Evolutionary conservation across 352 stramenopile species (phyloP).

Genomic region (Phytophthora hibernalis): DNA sequence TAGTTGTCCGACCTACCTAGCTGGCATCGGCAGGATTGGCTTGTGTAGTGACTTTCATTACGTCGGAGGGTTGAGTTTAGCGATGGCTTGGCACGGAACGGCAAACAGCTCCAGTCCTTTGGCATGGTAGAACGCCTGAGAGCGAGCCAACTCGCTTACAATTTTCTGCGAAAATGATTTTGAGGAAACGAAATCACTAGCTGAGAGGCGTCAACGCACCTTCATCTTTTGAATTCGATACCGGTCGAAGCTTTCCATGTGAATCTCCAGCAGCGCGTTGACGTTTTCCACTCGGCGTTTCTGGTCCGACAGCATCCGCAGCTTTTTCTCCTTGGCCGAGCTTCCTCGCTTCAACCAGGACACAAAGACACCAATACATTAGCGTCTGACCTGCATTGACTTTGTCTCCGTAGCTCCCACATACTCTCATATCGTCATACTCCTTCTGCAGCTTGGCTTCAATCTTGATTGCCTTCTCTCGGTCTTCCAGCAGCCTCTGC

Average conservation of each 20-base stretch:
- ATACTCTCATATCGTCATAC: constrained; percentile 70
- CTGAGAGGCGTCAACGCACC: constrained; percentile 32
- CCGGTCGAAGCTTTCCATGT: constrained; percentile 78
- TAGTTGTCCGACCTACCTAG: background rate
- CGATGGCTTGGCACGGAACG: constrained; percentile 53
- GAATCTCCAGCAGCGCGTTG: constrained; percentile 72
- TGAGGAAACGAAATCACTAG: background rate
- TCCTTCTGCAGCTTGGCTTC: constrained; percentile 80
- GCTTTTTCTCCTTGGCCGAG: constrained; percentile 74
- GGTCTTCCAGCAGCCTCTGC: constrained; percentile 80
- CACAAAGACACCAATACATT: background rate
- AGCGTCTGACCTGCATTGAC: background rate
- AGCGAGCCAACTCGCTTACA: constrained; percentile 72
- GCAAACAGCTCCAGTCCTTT: constrained; percentile 80
- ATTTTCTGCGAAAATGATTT: constrained; percentile 62
- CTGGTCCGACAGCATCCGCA: constrained; percentile 84
- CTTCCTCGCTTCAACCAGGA: constrained; percentile 44
- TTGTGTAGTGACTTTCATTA: constrained; percentile 18
- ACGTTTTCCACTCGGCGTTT: constrained; percentile 87
- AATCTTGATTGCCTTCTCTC: constrained; percentile 84
- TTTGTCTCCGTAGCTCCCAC: constrained; percentile 1
- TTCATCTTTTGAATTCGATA: constrained; percentile 84
- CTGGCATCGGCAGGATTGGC: constrained; percentile 12
- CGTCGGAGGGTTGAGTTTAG: constrained; percentile 41
- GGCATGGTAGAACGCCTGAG: constrained; percentile 78